Conservation (phyloP, 2,329 filamentous ascomycete genomes). For the Arthrobotrys conoides region DNA sequence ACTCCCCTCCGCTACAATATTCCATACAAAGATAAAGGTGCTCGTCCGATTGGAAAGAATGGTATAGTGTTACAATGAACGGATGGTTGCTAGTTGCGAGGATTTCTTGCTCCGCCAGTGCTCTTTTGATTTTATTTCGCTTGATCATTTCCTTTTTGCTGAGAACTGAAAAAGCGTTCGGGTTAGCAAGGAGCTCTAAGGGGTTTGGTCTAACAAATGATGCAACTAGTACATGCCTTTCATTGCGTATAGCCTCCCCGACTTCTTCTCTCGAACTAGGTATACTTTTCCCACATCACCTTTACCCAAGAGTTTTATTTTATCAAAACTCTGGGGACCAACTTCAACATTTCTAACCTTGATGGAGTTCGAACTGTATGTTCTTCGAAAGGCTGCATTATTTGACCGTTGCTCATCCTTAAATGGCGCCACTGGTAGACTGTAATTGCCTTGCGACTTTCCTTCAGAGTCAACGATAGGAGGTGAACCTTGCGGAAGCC, state of each 20-base stretch:
- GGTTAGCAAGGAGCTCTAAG: background rate
- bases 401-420: conserved; percentile 73
- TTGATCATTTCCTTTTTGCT: conserved; percentile 99
- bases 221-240: conserved; percentile 77
- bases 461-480: conserved; percentile 70
- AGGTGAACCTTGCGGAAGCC: conserved; percentile 64
- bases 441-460: conserved; percentile 61
- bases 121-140: conserved; percentile 99
- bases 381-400: conserved; percentile 83
- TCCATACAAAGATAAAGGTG: conserved; percentile 99
- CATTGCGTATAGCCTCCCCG: conserved; percentile 94
- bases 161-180: conserved; percentile 74
- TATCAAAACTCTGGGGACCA: conserved; percentile 94
- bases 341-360: conserved; percentile 98
- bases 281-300: conserved; percentile 99
- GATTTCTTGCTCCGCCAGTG: conserved; percentile 96
- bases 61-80: conserved; percentile 98
- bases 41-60: conserved; percentile 99
- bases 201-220: too few relatives aligned
- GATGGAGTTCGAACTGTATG: conserved; percentile 99
- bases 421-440: conserved; percentile 72
- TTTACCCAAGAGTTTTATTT: conserved; percentile 99
- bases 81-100: conserved; percentile 98
- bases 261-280: conserved; percentile 97
- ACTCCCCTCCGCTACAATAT: conserved; percentile 98